A percentile compares a stretch with the other conserved stretches of the same genome.
These are phyloP conservation scores for Phytopythium vexans DNA, from an alignment of 352 stramenopile species.

Conservation along the genomic window DNA sequence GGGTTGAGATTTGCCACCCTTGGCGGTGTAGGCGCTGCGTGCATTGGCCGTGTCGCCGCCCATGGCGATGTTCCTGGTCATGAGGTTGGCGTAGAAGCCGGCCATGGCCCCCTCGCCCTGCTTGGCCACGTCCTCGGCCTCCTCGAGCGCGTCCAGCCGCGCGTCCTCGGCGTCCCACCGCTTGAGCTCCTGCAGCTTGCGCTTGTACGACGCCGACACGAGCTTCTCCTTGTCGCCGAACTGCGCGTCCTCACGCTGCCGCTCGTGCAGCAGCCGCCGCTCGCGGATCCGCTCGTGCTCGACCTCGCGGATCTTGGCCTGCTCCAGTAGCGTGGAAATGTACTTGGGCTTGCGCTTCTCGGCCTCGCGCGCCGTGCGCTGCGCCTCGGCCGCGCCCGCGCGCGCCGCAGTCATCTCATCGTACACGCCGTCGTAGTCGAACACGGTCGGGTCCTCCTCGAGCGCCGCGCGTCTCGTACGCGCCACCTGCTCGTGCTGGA, in stretches of 20 bases:
- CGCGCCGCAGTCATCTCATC: constrained; percentile 71
- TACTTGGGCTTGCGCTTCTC: constrained; percentile 86
- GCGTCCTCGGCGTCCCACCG: constrained; percentile 85
- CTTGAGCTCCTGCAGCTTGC: constrained; percentile 88
- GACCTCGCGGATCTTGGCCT: constrained; percentile 87
- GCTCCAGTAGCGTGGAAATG: constrained; percentile 86
- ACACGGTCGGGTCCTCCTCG: constrained; percentile 78
- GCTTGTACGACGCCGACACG: constrained; percentile 89
- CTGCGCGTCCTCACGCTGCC: constrained; percentile 73
- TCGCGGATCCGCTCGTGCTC: constrained; percentile 89
- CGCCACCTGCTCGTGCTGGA: constrained; percentile 50
- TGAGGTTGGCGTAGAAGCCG: constrained; percentile 89
- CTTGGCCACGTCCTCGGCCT: constrained; percentile 73
- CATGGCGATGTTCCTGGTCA: constrained; percentile 92
- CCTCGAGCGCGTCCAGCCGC: constrained; percentile 59
- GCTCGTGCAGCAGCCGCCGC: constrained; percentile 79
- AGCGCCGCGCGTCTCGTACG: constrained; percentile 51
- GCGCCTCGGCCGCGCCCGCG: constrained; percentile 29
- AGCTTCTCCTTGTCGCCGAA: constrained; percentile 90
- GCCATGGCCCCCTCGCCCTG: constrained; percentile 72
- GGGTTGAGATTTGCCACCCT: constrained; percentile 5
- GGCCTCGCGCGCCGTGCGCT: constrained; percentile 41
- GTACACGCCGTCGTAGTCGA: constrained; percentile 91
- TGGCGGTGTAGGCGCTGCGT: constrained; percentile 81
- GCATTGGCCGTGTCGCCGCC: constrained; percentile 66